A percentile compares a stretch with the other conserved stretches of the same genome.
phyloP scores from a whole-genome alignment of 148 eudicot genomes.

The Cornus controversa region DNA sequence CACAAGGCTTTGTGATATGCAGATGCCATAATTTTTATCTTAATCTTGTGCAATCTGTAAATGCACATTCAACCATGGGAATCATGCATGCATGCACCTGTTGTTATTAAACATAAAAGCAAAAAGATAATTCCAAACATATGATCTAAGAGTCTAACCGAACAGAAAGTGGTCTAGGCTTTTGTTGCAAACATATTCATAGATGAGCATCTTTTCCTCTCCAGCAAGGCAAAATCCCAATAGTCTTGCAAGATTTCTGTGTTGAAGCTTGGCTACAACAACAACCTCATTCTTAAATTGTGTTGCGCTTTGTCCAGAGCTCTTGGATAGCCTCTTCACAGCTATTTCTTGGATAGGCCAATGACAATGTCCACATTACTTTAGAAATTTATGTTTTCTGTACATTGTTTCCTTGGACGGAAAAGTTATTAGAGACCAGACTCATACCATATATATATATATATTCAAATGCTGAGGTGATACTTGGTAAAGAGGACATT shows the following conservation, averaged over 20 bases:
- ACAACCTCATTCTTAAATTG: conserved; percentile 49
- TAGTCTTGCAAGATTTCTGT: conserved; percentile 47
- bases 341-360: conserved; percentile 48
- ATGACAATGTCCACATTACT: no score
- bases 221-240: conserved; percentile 42
- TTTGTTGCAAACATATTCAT: conserved; percentile 44
- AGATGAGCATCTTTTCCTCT: conserved; percentile 45
- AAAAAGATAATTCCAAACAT: neutral
- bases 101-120: neutral
- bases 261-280: conserved; percentile 50
- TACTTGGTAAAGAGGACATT: no score
- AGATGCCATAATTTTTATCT: no score
- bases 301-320: conserved; percentile 36
- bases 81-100: no score
- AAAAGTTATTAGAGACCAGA: no score
- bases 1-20: no score
- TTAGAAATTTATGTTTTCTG: no score
- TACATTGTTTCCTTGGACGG: no score
- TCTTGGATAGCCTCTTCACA: conserved; percentile 48
- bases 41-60: neutral
- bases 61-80: neutral
- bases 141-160: conserved; percentile 14
- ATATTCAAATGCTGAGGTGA: no score
- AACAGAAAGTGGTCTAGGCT: conserved; percentile 39
- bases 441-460: no score